Conservation (phyloP, 2,329 filamentous ascomycete genomes). For the Claviceps digitariae region DNA sequence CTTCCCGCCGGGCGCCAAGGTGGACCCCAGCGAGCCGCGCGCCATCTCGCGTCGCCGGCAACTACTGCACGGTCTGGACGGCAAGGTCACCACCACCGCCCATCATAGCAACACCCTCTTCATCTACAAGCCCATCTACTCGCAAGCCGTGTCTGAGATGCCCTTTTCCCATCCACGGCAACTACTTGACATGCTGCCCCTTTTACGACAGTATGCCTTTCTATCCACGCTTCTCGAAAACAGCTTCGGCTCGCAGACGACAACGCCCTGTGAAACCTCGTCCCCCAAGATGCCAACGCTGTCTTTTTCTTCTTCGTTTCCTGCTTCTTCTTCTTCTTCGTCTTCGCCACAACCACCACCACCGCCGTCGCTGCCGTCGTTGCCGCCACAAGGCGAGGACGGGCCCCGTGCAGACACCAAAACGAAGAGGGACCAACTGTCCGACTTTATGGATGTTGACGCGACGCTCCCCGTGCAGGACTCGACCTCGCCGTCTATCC, state of each 20-base stretch:
- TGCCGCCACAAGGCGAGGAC: slow-evolving; percentile 2
- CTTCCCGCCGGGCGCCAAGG: slow-evolving; percentile 30
- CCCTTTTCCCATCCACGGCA: slow-evolving; percentile 70
- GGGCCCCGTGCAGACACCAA: slow-evolving; percentile 3
- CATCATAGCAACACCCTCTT: slow-evolving; percentile 48
- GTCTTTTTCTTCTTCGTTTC: not conserved
- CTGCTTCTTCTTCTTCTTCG: not conserved
- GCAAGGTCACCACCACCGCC: slow-evolving; percentile 24
- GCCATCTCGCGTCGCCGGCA: slow-evolving; percentile 36
- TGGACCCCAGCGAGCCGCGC: slow-evolving; percentile 44
- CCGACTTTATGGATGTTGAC: slow-evolving; percentile 16
- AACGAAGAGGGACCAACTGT: slow-evolving; percentile 20
- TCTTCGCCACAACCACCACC: not conserved
- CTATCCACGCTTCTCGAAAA: slow-evolving; percentile 50
- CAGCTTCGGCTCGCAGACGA: slow-evolving; percentile 36
- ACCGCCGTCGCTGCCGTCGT: no score
- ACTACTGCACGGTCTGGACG: slow-evolving; percentile 31
- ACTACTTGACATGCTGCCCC: slow-evolving; percentile 58
- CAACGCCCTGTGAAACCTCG: slow-evolving; percentile 2
- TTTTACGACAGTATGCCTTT: slow-evolving; percentile 62
- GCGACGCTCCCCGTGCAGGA: not conserved
- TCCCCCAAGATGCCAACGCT: not conserved
- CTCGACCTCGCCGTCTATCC: slow-evolving; percentile 8
- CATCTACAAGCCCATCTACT: slow-evolving; percentile 61
- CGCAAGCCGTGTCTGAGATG: slow-evolving; percentile 50